phyloP scores from a whole-genome alignment of 306 rosid genomes.

The Sechiopsis laciniata region DNA sequence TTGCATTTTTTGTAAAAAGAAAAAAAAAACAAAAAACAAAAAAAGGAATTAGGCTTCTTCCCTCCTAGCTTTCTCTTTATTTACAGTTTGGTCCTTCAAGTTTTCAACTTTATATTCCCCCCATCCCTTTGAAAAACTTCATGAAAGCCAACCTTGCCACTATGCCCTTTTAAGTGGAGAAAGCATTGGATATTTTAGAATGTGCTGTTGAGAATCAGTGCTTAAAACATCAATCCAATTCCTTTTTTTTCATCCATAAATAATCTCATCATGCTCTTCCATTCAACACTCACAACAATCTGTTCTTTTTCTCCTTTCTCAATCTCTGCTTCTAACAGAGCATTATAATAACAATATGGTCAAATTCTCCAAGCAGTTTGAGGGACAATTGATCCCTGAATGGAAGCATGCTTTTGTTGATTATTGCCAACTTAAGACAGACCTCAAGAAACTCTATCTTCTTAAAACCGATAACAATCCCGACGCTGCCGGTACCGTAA shows the following conservation, averaged over 20 bases:
- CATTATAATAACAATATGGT: slow-evolving; percentile 42
- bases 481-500: slow-evolving; percentile 22
- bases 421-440: slow-evolving; percentile 80
- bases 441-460: slow-evolving; percentile 57
- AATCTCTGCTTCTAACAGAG: background rate
- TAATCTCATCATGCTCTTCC: slow-evolving; percentile 48
- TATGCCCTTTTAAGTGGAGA: slow-evolving; percentile 50
- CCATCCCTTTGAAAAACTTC: slow-evolving; percentile 46
- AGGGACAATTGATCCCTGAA: slow-evolving; percentile 87
- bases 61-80: background rate
- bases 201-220: slow-evolving; percentile 85
- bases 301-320: background rate
- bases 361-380: slow-evolving; percentile 91
- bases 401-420: slow-evolving; percentile 98
- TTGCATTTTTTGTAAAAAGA: no score
- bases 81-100: slow-evolving; percentile 21
- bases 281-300: slow-evolving; percentile 45
- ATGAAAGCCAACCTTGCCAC: slow-evolving; percentile 38
- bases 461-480: slow-evolving; percentile 30
- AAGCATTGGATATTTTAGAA: slow-evolving; percentile 90
- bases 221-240: slow-evolving; percentile 47
- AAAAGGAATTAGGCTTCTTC: no score
- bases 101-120: slow-evolving; percentile 44
- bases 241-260: slow-evolving; percentile 50
- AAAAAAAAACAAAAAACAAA: no score